phyloP scores from a whole-genome alignment of 2,329 filamentous ascomycete genomes.

The Penicillium sumatraense region DNA sequence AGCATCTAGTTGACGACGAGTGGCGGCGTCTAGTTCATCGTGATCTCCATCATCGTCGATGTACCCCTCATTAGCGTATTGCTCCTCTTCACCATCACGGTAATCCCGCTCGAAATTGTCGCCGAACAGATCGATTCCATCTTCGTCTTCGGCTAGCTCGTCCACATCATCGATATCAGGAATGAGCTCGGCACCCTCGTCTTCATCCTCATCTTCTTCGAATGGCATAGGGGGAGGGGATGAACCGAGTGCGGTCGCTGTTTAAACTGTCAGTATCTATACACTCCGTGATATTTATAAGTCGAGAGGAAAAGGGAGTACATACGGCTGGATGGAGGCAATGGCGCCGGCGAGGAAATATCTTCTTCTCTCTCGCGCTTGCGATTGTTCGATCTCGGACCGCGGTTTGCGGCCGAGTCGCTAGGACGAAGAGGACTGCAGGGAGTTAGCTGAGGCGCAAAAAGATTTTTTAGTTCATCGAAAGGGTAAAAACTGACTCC shows the following conservation, averaged over 20 bases:
- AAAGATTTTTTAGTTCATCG: neutral
- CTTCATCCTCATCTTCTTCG: conserved; percentile 53
- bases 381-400: conserved; percentile 59
- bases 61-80: conserved; percentile 61
- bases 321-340: conserved; percentile 67
- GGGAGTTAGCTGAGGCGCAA: conserved; percentile 13
- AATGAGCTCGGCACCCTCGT: conserved; percentile 63
- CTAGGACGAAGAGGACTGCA: conserved; percentile 71
- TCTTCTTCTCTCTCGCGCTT: conserved; percentile 71
- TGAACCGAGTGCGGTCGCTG: conserved; percentile 45
- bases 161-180: conserved; percentile 70
- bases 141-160: conserved; percentile 71
- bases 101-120: conserved; percentile 71
- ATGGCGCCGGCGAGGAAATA: conserved; percentile 61
- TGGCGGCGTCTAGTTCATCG: conserved; percentile 62
- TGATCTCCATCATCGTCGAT: conserved; percentile 71
- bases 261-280: conserved; percentile 15
- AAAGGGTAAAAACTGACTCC: conserved; percentile 29
- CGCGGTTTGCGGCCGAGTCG: conserved; percentile 83
- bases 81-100: conserved; percentile 50
- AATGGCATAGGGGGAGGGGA: conserved; percentile 63
- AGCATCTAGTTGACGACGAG: conserved; percentile 64
- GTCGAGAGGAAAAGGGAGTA: conserved; percentile 32
- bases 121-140: conserved; percentile 71
- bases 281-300: conserved; percentile 8